phyloP scores from a whole-genome alignment of 306 rosid species.

The Sesbania bispinosa region DNA sequence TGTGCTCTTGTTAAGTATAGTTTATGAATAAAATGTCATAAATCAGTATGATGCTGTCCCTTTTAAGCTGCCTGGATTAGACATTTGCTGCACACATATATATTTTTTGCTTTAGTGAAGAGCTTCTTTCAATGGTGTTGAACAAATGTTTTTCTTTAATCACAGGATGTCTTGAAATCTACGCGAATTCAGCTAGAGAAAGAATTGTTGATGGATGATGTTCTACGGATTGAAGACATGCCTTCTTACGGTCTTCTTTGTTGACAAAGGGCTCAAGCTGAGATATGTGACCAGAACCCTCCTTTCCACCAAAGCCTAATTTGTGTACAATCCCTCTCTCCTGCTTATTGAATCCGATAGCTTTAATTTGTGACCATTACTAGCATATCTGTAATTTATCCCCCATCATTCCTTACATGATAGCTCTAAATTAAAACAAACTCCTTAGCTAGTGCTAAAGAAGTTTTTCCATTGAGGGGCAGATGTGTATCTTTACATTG shows the following conservation, averaged over 20 bases:
- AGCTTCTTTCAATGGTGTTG: neutral
- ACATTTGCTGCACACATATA: neutral
- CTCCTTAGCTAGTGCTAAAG: neutral
- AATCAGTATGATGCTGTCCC: neutral
- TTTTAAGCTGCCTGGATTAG: neutral
- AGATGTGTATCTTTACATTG: neutral
- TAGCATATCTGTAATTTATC: constrained; percentile 7
- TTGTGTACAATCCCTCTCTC: neutral
- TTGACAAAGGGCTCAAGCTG: constrained; percentile 25
- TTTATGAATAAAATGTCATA: neutral
- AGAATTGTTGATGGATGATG: constrained; percentile 80
- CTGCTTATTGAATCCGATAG: too few relatives aligned
- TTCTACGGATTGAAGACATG: constrained; percentile 82
- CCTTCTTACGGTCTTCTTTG: constrained; percentile 77
- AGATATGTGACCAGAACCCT: neutral
- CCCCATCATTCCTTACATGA: neutral
- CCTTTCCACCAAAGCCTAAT: neutral
- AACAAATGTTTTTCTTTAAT: neutral
- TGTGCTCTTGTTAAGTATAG: neutral
- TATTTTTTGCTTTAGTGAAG: neutral
- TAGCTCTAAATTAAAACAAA: neutral
- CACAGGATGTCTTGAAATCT: constrained; percentile 70
- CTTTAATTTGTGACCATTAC: neutral
- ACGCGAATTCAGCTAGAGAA: constrained; percentile 72
- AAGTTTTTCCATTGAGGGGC: neutral